phyloP scores from a whole-genome alignment of 495 filamentous ascomycete genomes.

The Neurospora discreta region DNA sequence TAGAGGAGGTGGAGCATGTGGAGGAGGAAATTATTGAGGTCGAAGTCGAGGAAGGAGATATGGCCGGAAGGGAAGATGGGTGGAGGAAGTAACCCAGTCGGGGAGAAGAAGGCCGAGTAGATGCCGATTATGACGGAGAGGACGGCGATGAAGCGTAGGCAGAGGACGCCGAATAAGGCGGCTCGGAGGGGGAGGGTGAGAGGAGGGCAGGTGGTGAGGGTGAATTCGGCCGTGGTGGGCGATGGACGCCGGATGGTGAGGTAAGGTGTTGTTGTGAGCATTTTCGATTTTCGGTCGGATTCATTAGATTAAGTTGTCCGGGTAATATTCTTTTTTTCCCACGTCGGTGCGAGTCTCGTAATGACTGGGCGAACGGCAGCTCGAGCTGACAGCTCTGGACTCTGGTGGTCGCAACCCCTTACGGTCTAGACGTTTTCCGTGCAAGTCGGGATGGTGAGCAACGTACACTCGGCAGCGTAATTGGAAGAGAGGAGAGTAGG shows the following conservation, averaged over 20 bases:
- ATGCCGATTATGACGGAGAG: constrained; percentile 25
- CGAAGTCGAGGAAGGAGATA: background rate
- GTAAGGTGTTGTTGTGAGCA: constrained; percentile 41
- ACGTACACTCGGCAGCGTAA: background rate
- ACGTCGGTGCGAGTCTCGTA: background rate
- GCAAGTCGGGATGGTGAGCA: background rate
- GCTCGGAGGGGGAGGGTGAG: constrained; percentile 46
- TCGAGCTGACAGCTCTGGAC: background rate
- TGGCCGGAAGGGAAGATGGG: background rate
- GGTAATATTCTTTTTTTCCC: too few relatives aligned
- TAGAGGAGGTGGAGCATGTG: constrained; percentile 24
- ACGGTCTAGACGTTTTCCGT: background rate
- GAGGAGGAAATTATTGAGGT: constrained; percentile 16
- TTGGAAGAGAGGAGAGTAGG: background rate
- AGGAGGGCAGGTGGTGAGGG: constrained; percentile 61
- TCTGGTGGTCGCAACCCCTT: background rate
- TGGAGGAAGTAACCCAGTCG: background rate
- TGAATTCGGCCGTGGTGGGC: constrained; percentile 77
- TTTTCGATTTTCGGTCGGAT: constrained; percentile 10
- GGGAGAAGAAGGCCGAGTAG: constrained; percentile 16
- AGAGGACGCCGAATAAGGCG: constrained; percentile 36
- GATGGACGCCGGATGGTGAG: constrained; percentile 65
- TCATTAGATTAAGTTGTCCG: too few relatives aligned
- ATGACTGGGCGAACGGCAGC: background rate
- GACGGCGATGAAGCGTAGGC: constrained; percentile 32